Conservation (phyloP, 805 yeast genomes). For the Kazachstania psychrophila region DNA sequence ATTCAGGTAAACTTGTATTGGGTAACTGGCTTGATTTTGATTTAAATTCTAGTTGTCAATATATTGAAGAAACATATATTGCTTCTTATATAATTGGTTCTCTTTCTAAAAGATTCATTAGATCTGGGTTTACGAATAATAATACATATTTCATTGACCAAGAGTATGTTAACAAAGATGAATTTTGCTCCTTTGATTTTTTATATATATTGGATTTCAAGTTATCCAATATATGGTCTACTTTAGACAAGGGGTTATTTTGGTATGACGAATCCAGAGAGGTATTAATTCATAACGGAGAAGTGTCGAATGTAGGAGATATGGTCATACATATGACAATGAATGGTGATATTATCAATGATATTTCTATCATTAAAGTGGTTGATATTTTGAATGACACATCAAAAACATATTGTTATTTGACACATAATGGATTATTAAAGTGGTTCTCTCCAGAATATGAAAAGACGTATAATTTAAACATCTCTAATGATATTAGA, state of each 20-base stretch:
- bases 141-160: background rate
- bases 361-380: background rate
- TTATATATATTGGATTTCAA: background rate
- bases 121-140: background rate
- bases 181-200: background rate
- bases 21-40: too few species aligned
- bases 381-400: background rate
- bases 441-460: background rate
- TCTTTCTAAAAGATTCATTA: background rate
- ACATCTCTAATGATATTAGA: too few species aligned
- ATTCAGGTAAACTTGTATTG: background rate
- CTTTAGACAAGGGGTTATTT: background rate
- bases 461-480: too few species aligned
- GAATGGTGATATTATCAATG: background rate
- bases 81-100: background rate
- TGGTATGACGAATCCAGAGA: background rate
- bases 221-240: background rate
- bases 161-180: background rate
- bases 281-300: background rate
- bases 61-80: background rate
- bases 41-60: too few species aligned
- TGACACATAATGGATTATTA: background rate
- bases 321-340: background rate
- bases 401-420: background rate
- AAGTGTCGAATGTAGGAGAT: too few species aligned